Base-by-base conservation (phyloP, 192 early-diverging fungal genomes). In the Linnemannia exigua region DNA sequence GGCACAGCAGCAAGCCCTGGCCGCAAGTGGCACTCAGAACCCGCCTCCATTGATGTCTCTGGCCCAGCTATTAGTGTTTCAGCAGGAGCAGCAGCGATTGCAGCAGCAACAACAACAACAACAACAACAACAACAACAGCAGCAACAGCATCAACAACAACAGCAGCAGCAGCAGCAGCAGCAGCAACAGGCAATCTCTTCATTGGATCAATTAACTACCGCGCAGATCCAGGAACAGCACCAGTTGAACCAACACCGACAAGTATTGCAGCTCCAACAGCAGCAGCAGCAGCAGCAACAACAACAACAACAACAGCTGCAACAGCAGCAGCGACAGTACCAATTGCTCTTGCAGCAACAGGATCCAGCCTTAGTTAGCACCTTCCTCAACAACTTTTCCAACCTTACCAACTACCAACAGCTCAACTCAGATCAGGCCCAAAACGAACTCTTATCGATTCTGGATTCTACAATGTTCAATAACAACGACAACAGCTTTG, bases 331-430 rank as follows among this genome's bases (percentile, higher is more conserved):
- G 58, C 82, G 78, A 72, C 75, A 76, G 47, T 66, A 71, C n/a
- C 83, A 81, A 20, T 74, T 76, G 52, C 72, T 35, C 12, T 50
- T 54, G 54, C 37, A 54, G 15, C 74, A 69, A n/a, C 73, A 75
- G 1, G 84, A 86, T n/a, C 78, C 84, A 28, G 74, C 70, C 3
- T 38, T 86, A 15, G 70, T 77, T 31, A 76, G 61, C 41, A 44
- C 67, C 1, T 74, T 80, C 17, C 70, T 86, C 70, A 79, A 68
- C 79, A 77, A 76, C 51, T 86, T 86, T 72, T 75, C 77, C 16
- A 76, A 67, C 33, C 44, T 86, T 46, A 77, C 76, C 75, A 86
- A 86, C 33, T 86, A 86, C 20, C 84, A 86, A 38, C 84, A 86
- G 41, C 36, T 86, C 33, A 86, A 86, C 36, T 86, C 84, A 46